phyloP scores from a whole-genome alignment of 768 basidiomycete species.

The Leccinum imitatum region DNA sequence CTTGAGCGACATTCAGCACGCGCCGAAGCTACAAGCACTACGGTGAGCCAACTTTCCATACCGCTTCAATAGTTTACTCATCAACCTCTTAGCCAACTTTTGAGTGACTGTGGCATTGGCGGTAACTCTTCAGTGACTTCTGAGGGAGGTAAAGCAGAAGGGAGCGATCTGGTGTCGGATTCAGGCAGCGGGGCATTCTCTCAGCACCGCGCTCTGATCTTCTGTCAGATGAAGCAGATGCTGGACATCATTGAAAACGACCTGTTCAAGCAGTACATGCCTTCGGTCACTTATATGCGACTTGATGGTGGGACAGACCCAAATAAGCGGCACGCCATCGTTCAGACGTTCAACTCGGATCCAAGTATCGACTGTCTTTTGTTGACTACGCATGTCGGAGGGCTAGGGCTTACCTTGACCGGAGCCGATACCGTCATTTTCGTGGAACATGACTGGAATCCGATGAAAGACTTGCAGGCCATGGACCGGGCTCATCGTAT shows the following conservation, averaged over 20 bases:
- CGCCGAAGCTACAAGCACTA: conserved; percentile 90
- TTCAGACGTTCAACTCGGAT: conserved; percentile 97
- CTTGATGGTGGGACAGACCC: conserved; percentile 92
- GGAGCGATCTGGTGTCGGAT: conserved; percentile 56
- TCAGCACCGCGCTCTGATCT: conserved; percentile 98
- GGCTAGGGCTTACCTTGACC: conserved; percentile 91
- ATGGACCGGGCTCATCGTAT: conserved; percentile 99
- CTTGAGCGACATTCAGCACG: conserved; percentile 82
- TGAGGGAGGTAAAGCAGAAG: conserved; percentile 67
- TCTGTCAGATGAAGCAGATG: conserved; percentile 99
- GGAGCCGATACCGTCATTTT: conserved; percentile 99
- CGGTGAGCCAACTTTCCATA: conserved; percentile 50
- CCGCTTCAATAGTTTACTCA: conserved; percentile 1
- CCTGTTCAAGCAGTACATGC: conserved; percentile 90
- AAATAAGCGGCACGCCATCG: conserved; percentile 92
- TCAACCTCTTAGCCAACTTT: conserved; percentile 67
- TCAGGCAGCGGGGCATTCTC: conserved; percentile 60
- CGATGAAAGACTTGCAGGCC: conserved; percentile 98
- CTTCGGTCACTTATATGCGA: conserved; percentile 97
- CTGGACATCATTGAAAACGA: conserved; percentile 95
- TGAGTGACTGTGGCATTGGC: conserved; percentile 94
- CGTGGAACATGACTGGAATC: conserved; percentile 99
- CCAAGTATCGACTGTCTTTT: conserved; percentile 96
- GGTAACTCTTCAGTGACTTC: conserved; percentile 36
- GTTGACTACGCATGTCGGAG: conserved; percentile 95